phyloP scores from a whole-genome alignment of 352 stramenopile species.

The Achlya hypogyna region DNA sequence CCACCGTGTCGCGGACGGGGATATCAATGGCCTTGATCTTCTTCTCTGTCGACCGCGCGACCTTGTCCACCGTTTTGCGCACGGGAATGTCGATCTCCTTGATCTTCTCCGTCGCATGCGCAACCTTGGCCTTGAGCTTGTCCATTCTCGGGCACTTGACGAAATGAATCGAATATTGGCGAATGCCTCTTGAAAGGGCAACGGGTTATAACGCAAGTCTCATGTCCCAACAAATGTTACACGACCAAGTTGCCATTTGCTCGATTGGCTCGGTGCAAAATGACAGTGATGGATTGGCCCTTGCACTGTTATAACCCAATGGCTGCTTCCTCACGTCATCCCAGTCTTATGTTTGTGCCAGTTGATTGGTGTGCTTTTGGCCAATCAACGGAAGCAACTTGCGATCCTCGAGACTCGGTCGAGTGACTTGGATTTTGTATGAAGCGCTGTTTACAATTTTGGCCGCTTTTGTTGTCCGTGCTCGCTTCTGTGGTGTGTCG shows the following conservation, averaged over 20 bases:
- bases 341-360: no score
- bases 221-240: no score
- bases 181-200: no score
- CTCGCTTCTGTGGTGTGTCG: no score
- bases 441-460: no score
- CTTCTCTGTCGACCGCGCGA: neutral
- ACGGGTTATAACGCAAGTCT: neutral
- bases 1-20: neutral
- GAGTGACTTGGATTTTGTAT: neutral
- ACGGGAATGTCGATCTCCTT: constrained; percentile 28
- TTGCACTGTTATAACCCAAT: no score
- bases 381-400: neutral
- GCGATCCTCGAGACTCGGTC: neutral
- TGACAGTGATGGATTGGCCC: no score
- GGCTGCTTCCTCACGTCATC: no score
- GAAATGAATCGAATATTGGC: neutral
- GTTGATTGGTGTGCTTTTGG: no score
- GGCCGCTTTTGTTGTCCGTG: no score
- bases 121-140: constrained; percentile 36
- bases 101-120: constrained; percentile 44
- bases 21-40: neutral
- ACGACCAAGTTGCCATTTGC: no score
- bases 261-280: no score
- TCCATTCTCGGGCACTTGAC: constrained; percentile 24
- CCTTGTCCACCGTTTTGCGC: neutral